A percentile compares a stretch with the other conserved stretches of the same genome.
phyloP scores from a whole-genome alignment of 2,329 filamentous ascomycete genomes.

The Capronia americana region DNA sequence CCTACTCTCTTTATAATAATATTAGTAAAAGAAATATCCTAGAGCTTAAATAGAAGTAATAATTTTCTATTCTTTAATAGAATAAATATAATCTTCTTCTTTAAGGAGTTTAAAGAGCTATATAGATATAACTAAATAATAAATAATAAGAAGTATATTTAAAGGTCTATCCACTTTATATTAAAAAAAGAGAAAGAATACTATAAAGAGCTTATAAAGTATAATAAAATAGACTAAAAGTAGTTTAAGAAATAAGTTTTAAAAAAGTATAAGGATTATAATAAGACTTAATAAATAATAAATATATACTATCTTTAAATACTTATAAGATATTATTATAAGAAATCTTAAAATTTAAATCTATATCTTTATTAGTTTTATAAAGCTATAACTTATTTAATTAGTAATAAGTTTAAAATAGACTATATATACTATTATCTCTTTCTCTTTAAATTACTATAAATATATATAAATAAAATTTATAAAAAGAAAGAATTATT shows the following conservation, averaged over 20 bases:
- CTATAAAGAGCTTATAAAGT: slow-evolving; percentile 4
- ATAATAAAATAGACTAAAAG: background rate
- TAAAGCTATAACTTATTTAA: background rate
- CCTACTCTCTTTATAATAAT: background rate
- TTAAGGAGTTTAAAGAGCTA: slow-evolving; percentile 7
- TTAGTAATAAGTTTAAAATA: background rate
- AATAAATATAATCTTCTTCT: background rate
- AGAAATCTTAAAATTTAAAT: background rate
- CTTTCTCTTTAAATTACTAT: background rate
- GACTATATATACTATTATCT: background rate
- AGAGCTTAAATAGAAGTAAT: background rate
- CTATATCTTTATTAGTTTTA: slow-evolving; percentile 13
- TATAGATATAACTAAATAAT: background rate
- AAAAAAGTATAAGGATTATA: background rate
- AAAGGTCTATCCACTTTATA: background rate
- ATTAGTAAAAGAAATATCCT: background rate
- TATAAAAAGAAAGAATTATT: background rate
- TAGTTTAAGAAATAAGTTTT: background rate
- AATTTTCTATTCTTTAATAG: slow-evolving; percentile 10
- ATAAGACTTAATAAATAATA: too few species aligned
- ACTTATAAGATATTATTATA: background rate
- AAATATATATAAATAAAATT: slow-evolving; percentile 4
- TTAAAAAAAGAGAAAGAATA: background rate
- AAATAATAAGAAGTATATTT: background rate
- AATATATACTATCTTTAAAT: too few species aligned